A percentile compares a stretch with the other conserved stretches of the same genome.
Evolutionary conservation across 2,329 filamentous ascomycete genomes (phyloP).

Genomic region (Calonectria fujianensis): DNA sequence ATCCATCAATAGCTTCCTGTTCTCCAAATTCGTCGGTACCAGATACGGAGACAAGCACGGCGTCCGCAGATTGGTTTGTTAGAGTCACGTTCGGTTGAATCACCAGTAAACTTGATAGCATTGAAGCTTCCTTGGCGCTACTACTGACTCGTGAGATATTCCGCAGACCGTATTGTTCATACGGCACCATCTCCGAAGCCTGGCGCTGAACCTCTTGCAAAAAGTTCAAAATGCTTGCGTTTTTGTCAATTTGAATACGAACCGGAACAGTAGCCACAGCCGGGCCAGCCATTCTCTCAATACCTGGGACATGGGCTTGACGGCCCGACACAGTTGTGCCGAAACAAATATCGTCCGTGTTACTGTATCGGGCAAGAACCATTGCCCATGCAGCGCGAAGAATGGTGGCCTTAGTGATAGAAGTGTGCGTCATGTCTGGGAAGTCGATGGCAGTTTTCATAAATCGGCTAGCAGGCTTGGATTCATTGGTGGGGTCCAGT

Average conservation of each 20-base stretch:
- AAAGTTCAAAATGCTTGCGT: conserved; percentile 59
- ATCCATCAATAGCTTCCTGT: conserved; percentile 19
- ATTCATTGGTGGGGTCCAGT: neutral
- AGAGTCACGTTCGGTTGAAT: conserved; percentile 29
- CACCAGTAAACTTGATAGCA: conserved; percentile 36
- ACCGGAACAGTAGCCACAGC: conserved; percentile 59
- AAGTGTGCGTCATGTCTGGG: conserved; percentile 4
- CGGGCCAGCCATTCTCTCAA: conserved; percentile 50
- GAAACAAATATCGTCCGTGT: conserved; percentile 25
- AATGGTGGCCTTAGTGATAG: conserved; percentile 18
- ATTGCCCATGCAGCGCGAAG: conserved; percentile 26
- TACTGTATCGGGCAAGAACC: conserved; percentile 23
- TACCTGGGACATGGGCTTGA: conserved; percentile 43
- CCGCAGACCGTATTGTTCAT: conserved; percentile 40
- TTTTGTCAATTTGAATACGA: conserved; percentile 53
- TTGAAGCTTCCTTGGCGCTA: conserved; percentile 25
- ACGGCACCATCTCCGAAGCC: conserved; percentile 39
- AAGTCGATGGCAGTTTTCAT: conserved; percentile 15
- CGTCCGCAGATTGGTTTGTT: neutral
- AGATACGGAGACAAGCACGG: conserved; percentile 9
- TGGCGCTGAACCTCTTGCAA: conserved; percentile 58
- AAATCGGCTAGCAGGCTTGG: conserved; percentile 7
- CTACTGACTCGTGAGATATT: conserved; percentile 44
- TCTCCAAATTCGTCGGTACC: conserved; percentile 30
- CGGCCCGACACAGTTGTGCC: conserved; percentile 21